phyloP scores from a whole-genome alignment of 2,329 filamentous ascomycete species.

The Byssothecium circinans region DNA sequence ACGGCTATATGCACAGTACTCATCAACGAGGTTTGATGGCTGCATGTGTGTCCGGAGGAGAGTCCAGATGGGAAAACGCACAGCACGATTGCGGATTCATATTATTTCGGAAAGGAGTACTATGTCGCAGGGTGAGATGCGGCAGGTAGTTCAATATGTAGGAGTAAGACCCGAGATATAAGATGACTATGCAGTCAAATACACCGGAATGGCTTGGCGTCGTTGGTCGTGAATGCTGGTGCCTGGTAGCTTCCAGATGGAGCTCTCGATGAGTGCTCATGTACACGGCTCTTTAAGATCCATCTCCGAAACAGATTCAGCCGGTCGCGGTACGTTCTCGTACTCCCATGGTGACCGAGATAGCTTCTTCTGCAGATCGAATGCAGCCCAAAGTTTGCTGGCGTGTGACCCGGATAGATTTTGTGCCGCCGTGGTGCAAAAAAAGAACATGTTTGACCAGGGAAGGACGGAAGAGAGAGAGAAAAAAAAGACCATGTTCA shows the following conservation, averaged over 20 bases:
- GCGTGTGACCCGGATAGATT: conserved; percentile 15
- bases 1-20: conserved; percentile 4
- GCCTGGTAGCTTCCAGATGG: conserved; percentile 1
- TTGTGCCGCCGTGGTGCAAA: conserved; percentile 16
- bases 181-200: conserved; percentile 19
- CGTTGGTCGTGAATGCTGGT: conserved; percentile 11
- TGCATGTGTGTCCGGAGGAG: conserved; percentile 1
- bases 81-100: conserved; percentile 8
- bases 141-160: conserved; percentile 13
- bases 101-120: conserved; percentile 8
- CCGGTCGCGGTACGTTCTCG: conserved; percentile 10
- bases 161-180: conserved; percentile 9
- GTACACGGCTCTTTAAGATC: conserved; percentile 14
- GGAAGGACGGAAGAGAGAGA: conserved; percentile 12
- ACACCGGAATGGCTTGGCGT: conserved; percentile 14
- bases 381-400: conserved; percentile 11
- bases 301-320: conserved; percentile 23
- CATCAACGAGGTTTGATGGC: conserved; percentile 1
- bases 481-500: conserved; percentile 11
- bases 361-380: conserved; percentile 7
- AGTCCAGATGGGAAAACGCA: conserved; percentile 4
- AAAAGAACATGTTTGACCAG: conserved; percentile 14
- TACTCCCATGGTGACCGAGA: conserved; percentile 7
- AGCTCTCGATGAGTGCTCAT: conserved; percentile 7
- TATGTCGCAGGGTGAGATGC: conserved; percentile 9